These are phyloP conservation scores for Blastobotrys raffinosifermentans DNA, from an alignment of 1,139 yeast species.

Conservation along the genomic window DNA sequence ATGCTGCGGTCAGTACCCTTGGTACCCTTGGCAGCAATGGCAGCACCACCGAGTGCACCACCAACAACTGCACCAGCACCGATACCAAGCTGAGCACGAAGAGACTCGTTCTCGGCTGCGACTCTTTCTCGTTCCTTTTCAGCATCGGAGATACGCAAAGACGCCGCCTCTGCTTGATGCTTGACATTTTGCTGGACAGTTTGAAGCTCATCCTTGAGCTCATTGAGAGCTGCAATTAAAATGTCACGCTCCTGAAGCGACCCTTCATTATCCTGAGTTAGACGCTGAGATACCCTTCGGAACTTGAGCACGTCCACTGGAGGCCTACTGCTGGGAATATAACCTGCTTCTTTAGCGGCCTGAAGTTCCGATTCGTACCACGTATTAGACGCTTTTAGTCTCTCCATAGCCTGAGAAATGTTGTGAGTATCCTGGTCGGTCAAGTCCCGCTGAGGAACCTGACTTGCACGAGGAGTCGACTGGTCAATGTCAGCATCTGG, in stretches of 20 bases:
- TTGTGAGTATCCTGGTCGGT: conserved; percentile 10
- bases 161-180: conserved; percentile 32
- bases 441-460: conserved; percentile 6
- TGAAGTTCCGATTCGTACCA: conserved; percentile 32
- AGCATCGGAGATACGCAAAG: conserved; percentile 25
- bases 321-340: conserved; percentile 25
- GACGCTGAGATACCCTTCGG: conserved; percentile 27
- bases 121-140: conserved; percentile 10
- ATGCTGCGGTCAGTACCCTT: too few species aligned
- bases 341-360: conserved; percentile 28
- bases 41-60: conserved; percentile 1
- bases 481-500: conserved; percentile 14
- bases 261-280: conserved; percentile 25
- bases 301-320: conserved; percentile 28
- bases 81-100: conserved; percentile 1
- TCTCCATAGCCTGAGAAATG: conserved; percentile 23
- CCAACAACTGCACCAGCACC: not conserved
- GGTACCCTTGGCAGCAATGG: conserved; percentile 4
- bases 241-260: conserved; percentile 28
- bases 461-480: conserved; percentile 18
- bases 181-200: conserved; percentile 28
- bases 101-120: too few species aligned
- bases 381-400: conserved; percentile 30
- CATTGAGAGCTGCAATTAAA: conserved; percentile 28
- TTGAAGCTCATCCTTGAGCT: conserved; percentile 31